Evolutionary conservation across 192 early-diverging fungal species (phyloP).

Genomic region (Coemansia sp.): DNA sequence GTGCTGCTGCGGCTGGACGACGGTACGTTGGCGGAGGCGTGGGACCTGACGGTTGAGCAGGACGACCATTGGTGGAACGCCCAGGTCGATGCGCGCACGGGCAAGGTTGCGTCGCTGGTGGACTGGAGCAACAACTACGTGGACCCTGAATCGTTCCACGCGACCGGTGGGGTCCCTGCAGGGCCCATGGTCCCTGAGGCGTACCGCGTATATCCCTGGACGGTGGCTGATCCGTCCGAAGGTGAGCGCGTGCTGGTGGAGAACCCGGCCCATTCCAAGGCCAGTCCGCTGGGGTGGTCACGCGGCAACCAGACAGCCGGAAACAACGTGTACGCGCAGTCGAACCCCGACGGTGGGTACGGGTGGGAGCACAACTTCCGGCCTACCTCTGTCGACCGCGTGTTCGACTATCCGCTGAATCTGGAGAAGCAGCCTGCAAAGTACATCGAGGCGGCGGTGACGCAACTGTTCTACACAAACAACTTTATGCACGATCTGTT

Average conservation of each 20-base stretch:
- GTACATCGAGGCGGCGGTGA: constrained; percentile 57
- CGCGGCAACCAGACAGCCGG: constrained; percentile 50
- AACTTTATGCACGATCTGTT: constrained; percentile 60
- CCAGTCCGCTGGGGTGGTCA: constrained; percentile 51
- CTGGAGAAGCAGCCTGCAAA: constrained; percentile 32
- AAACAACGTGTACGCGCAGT: constrained; percentile 57
- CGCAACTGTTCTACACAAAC: constrained; percentile 58
- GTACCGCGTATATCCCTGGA: constrained; percentile 65
- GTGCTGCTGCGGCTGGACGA: constrained; percentile 36
- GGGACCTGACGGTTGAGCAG: constrained; percentile 66
- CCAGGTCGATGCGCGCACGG: constrained; percentile 51
- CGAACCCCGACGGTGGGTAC: constrained; percentile 35
- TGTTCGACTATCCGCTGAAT: constrained; percentile 54
- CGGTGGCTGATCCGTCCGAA: constrained; percentile 58
- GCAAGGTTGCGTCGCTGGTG: constrained; percentile 58
- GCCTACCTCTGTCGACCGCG: constrained; percentile 35
- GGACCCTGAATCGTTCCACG: background rate
- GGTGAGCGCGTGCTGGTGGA: constrained; percentile 56
- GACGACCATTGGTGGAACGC: constrained; percentile 61
- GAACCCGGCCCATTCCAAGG: constrained; percentile 51
- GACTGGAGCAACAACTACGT: constrained; percentile 63
- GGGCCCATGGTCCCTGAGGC: constrained; percentile 19
- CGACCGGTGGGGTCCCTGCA: no score
- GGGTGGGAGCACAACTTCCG: constrained; percentile 45
- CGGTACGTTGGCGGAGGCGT: constrained; percentile 54